Evolutionary conservation across 495 filamentous ascomycete species (phyloP), one percentile per base, ranked within the genome.

Genomic region (Tirmania nivea): DNA sequence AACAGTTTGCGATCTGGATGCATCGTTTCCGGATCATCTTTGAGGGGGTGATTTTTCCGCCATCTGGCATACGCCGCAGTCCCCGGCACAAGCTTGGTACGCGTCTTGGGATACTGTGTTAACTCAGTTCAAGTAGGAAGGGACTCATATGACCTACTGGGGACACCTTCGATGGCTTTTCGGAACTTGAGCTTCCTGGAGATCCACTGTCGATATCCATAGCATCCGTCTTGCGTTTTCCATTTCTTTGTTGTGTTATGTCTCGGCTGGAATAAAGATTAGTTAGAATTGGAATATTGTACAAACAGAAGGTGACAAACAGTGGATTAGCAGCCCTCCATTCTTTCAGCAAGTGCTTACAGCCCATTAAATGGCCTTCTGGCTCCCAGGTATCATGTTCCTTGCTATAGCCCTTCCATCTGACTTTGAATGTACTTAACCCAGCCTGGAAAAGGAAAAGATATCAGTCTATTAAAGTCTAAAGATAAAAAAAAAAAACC

Each of bases 311-410:
- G 25, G 25, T 7, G 7, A 31, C 25, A 31, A 31, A 31, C 25
- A 31, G 25, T 31, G 25, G 25, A 31, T 31, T 31, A 31, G 25
- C 25, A 7, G 25, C 25, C 25, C 25, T 31, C 60, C 60, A 62
- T 6, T 3, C 17, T 19, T 14, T 47, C 8, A 62, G 39, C 10
- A 54, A 48, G 16, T 35, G 25, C 3, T 21, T 6, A 34, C 50
- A 58, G 10, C 59, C 59, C 8, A 25, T 21, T 9, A 63, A 34
- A 52, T 55, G 58, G 8, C 9, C 20, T 12, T 42, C 52, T 1
- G 59, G 59, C 20, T 63, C 60, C 60, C 60, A 63, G 11, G 52
- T 61, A 12, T 56, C 34, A 11, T 53, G 21, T 8, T 34, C 10
- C n/a, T 21, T 11, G 36, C 31, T 31, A 34, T 52, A 60, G 0